Base-by-base conservation (phyloP, 441 rosid species). In the Aquilaria agallochum region DNA sequence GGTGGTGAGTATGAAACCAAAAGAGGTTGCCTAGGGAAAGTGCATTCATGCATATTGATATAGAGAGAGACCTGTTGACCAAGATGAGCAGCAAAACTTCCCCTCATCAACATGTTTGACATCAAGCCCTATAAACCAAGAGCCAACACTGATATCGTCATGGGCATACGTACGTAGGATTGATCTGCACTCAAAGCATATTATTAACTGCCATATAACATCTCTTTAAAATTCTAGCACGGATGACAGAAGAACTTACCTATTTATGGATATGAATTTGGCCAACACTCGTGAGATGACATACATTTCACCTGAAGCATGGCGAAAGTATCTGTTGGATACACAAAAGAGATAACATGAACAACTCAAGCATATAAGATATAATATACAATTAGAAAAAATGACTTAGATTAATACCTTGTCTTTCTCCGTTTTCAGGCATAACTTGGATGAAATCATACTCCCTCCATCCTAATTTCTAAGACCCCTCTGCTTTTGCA, bases 91-190 rank as follows among this genome's bases (percentile, higher is more conserved):
- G 78, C 99, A 95, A 69, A 95, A 76, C 82, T 92, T 95, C 45
- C 71, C 79, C 76, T 95, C 99, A 61, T 92, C 84, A 5, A 89
- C 66, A 72, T 95, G 86, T 13, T 83, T 81, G 60, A 85, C 89
- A 65, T 92, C 90, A 45, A 92, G 88, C 51, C 99, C 99, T 11
- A 95, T 66, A 61, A 92, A 95, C 98, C 99, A 95, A 49, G 99
- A 92, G 11, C 99, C 99, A 32, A 83, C 80, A 48, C 87, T 88
- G 9, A 95, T 85, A 76, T 92, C 99, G 44, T 95, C 97, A 31
- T 95, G 98, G 13, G 96, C 96, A 75, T 92, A 92, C 13, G 85
- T 59, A 31, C 82, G 92, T 57, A 95, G 96, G 57, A 92, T 64
- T 36, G 79, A 82, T 76, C 95, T 91, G 86, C 74, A 50, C 55